Base-by-base conservation (phyloP, 306 rosid genomes). In the Glycine latifolia region DNA sequence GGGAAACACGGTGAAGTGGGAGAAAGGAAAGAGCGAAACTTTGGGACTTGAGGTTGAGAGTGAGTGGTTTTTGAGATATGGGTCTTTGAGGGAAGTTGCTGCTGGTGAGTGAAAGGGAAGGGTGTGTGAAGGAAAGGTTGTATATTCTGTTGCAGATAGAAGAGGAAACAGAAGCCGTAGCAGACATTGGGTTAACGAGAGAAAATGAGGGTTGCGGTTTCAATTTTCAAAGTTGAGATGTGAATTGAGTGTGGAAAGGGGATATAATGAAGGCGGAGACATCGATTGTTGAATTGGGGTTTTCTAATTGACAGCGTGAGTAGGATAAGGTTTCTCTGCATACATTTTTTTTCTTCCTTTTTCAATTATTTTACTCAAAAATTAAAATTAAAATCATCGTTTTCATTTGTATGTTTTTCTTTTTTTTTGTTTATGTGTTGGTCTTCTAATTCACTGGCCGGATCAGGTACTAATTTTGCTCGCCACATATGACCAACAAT, bases 81-180 rank as follows among this genome's bases (percentile, higher is more conserved):
- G 82, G 87, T 48, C 85, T 81, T 5, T 81, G 87, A 11, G 86
- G 82, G 75, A 90, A 81, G 79, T 79, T 89, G 46, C 31, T 26
- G 31, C 79, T 43, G 47, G 88, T 83, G 67, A 87, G 83, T 52
- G 85, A 85, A 79, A 86, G 43, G 79, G 87, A 81, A 70, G 91
- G 67, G 85, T 78, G 85, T 6, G 87, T 70, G 71, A 90, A 48
- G 61, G 91, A 86, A 76, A 85, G 79, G 77, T 74, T 90, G 63
- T 81, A 70, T 84, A 85, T 74, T 84, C 87, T 87, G 26, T 91
- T 88, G 92, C 70, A 84, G 83, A 87, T 47, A 48, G 88, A 78
- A 71, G 94, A 86, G 15, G 92, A 91, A 89, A 82, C 77, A 71
- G 31, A 26, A 26, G 31, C 31, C 31, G 31, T 26, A 26, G 94